These are phyloP conservation scores for Malassezia furfur DNA, from an alignment of 1,284 basidiomycete species.

Conservation along the genomic window DNA sequence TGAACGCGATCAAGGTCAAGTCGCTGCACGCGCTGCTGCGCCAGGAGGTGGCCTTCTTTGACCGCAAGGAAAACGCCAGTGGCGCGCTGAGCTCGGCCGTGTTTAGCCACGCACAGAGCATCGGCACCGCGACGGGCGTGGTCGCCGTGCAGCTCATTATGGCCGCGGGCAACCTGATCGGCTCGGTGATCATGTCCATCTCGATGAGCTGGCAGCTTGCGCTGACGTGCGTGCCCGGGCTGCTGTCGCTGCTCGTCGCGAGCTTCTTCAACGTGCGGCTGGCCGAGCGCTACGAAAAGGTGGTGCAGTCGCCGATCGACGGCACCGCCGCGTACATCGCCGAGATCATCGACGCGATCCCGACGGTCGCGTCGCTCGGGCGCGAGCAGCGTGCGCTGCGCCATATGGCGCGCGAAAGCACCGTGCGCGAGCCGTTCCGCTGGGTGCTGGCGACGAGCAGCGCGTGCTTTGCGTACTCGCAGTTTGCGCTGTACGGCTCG, in stretches of 20 bases:
- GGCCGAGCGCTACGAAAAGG: constrained; percentile 41
- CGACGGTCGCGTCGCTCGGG: constrained; percentile 49
- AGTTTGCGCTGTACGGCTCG: constrained; percentile 47
- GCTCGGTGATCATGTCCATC: constrained; percentile 48
- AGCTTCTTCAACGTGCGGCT: constrained; percentile 45
- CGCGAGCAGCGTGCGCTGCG: constrained; percentile 46
- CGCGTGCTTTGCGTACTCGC: constrained; percentile 44
- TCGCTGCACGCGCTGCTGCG: constrained; percentile 31
- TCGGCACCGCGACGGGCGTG: constrained; percentile 49
- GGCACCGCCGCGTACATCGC: constrained; percentile 44
- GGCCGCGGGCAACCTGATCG: constrained; percentile 42
- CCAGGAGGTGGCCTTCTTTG: constrained; percentile 46
- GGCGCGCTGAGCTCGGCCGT: constrained; percentile 50
- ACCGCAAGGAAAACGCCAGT: constrained; percentile 41
- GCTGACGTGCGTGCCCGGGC: constrained; percentile 45
- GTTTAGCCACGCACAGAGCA: constrained; percentile 45
- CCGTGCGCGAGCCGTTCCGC: constrained; percentile 23
- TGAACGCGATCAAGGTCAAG: constrained; percentile 28
- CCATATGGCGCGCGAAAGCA: constrained; percentile 30
- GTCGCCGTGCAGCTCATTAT: constrained; percentile 49
- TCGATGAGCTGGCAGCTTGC: constrained; percentile 48
- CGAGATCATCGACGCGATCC: constrained; percentile 50
- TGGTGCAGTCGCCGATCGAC: constrained; percentile 37
- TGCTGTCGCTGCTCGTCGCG: constrained; percentile 36
- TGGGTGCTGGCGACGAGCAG: constrained; percentile 41